phyloP scores from a whole-genome alignment of 1,139 yeast genomes.

The Diutina siamensis region DNA sequence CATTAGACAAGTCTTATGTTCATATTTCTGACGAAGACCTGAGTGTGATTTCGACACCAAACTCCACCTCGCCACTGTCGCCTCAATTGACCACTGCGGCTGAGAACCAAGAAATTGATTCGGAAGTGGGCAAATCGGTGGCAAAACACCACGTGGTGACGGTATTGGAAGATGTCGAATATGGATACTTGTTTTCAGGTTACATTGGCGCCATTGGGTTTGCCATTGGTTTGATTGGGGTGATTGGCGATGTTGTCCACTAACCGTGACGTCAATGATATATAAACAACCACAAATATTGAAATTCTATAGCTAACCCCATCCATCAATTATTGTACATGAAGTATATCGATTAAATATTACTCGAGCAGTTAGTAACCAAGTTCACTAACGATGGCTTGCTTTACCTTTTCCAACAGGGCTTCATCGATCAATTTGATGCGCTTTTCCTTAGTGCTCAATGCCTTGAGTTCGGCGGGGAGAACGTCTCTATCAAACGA shows the following conservation, averaged over 20 bases:
- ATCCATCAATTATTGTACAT: no score
- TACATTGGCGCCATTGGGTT: slow-evolving; percentile 32
- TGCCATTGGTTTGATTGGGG: slow-evolving; percentile 33
- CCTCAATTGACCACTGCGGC: slow-evolving; percentile 14
- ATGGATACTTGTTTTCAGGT: slow-evolving; percentile 24
- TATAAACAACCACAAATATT: no score
- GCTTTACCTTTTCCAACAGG: slow-evolving; percentile 61
- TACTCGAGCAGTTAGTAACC: no score
- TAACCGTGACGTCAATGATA: slow-evolving; percentile 2
- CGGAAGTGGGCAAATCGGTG: slow-evolving; percentile 31
- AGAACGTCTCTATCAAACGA: slow-evolving; percentile 80
- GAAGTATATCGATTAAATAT: no score
- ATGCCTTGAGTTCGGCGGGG: slow-evolving; percentile 73
- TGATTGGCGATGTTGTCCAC: slow-evolving; percentile 34
- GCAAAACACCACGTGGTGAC: slow-evolving; percentile 27
- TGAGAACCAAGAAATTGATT: slow-evolving; percentile 18
- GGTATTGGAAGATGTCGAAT: slow-evolving; percentile 20
- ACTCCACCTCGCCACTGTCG: slow-evolving; percentile 20
- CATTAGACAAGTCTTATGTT: slow-evolving; percentile 37
- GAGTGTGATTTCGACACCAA: slow-evolving; percentile 19
- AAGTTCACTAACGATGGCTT: slow-evolving; percentile 54
- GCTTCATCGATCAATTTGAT: slow-evolving; percentile 66
- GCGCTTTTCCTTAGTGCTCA: slow-evolving; percentile 64
- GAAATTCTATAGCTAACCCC: no score
- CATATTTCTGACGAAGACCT: slow-evolving; percentile 37